Conservation (phyloP, 2,329 filamentous ascomycete genomes). For the Pyrenochaeta sp. region DNA sequence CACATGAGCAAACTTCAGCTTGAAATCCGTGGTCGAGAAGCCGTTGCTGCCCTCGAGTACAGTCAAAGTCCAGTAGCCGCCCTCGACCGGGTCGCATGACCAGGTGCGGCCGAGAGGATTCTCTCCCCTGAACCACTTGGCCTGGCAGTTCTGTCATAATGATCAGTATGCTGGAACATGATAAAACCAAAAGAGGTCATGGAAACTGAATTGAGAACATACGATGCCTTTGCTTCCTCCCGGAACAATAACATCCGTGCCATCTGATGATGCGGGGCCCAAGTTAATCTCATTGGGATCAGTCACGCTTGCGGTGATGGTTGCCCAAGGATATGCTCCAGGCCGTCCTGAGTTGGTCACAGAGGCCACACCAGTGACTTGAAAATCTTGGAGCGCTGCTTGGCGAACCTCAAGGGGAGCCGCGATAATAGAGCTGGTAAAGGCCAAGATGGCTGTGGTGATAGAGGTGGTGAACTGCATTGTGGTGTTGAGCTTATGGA, state of each 20-base stretch:
- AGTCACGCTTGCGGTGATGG: constrained; percentile 32
- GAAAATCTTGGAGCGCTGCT: constrained; percentile 25
- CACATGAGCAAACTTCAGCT: constrained; percentile 34
- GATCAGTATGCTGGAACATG: background rate
- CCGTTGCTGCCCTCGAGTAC: constrained; percentile 17
- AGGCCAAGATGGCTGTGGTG: constrained; percentile 15
- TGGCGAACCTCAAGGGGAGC: constrained; percentile 20
- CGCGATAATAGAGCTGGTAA: constrained; percentile 12
- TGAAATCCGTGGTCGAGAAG: constrained; percentile 24
- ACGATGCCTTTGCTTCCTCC: constrained; percentile 24
- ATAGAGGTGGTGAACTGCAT: constrained; percentile 21
- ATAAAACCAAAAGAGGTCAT: too few relatives aligned
- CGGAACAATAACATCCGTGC: constrained; percentile 19
- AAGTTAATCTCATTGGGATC: constrained; percentile 37
- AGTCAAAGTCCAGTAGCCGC: constrained; percentile 37
- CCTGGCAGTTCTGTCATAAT: constrained; percentile 27
- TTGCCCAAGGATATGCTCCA: constrained; percentile 27
- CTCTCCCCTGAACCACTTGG: constrained; percentile 32
- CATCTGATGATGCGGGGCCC: constrained; percentile 7
- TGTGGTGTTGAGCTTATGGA: background rate
- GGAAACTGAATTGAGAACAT: background rate
- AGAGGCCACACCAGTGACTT: constrained; percentile 20
- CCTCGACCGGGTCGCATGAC: constrained; percentile 28
- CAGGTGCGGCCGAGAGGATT: constrained; percentile 29
- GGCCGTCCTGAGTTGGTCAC: constrained; percentile 27